Evolutionary conservation across 2,329 filamentous ascomycete species (phyloP), one percentile per base, ranked within the genome.

Genomic region (Colletotrichum plurivorum): DNA sequence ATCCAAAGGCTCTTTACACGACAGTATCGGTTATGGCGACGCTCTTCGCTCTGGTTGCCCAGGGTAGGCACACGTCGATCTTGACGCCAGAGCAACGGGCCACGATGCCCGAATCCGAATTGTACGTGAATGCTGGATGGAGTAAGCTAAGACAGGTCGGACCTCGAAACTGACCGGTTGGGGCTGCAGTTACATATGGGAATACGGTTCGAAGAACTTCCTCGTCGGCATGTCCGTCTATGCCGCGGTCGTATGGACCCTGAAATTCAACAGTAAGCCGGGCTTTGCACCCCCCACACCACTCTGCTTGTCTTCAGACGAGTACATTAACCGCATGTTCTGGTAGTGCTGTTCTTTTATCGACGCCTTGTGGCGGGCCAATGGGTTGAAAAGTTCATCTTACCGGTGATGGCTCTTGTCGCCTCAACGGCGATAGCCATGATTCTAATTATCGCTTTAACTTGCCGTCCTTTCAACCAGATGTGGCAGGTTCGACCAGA

Each of bases 401-500:
- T 73, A 16, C 80, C 80, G 0, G 66, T 76, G 10, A 79, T 82
- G 74, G 70, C 62, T 0, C 62, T 80, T 3, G 76, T 81, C 1
- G 53, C 67, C 0, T 31, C 63, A 2, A 79, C 77, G 0, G 73
- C 70, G 1, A 36, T 77, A 1, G 67, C 73, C 0, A 77, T 80
- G 2, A 53, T 76, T 0, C 36, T 78, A 5, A 75, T 76, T 0
- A 60, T 80, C 2, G 66, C 71, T 9, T 55, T 78, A 1, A 77
- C 75, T 3, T 82, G 80, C 61, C 75, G 76, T 0, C 80, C 80
- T 0, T 78, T 81, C 16, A 64, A 74, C 5, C 73, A 75, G 3
- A 62, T 79, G 18, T 82, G 80, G 78, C 76, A 78, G 45, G 74
- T 82, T 10, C 74, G 74, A 57, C 79, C 80, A 13, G 78, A 81